Base-by-base conservation (phyloP, 2,329 filamentous ascomycete genomes). In the Fusarium haematococcum region DNA sequence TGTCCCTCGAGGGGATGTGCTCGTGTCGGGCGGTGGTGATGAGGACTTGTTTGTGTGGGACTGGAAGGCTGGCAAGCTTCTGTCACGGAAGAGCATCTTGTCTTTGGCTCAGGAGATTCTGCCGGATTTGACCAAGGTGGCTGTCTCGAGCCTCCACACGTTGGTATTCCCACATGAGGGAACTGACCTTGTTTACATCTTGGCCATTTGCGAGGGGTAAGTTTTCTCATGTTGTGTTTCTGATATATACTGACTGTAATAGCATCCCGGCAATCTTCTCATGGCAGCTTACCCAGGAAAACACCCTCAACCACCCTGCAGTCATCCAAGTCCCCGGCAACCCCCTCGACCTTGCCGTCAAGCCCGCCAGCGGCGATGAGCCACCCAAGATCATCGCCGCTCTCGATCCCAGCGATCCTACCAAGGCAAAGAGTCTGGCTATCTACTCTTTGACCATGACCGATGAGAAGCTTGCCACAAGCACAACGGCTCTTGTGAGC, bases 1-100 rank as follows among this genome's bases (percentile, higher is more conserved):
- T 1, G 80, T 80, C 0, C 84, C 83, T 62, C 83, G 86, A 27
- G 86, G 87, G 4, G 87, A 91, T n/a, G 76, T 93, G 1, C 87
- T 99, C 33, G 84, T 98, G 35, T 97, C 95, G 7, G 97, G 94
- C 11, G 96, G 96, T 58, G 97, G 96, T 5, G 96, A 98, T 77
- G 87, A 92, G 68, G 89, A 92, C 73, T 79, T 99, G 11, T 90
- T 93, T 70, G 85, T 95, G 0, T 99, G 95, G 95, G 88, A 95
- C 72, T 99, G 96, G 96, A 83, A 85, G 48, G 83, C 83, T 0
- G 88, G 88, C 18, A 82, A 80, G 20, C 79, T 93, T 30, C 79
- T 91, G 0, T 86, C 88, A 27, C 90, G 86, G 76, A 81, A 88
- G 3, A 87, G 89, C 68, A 74, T 95, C 20, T 82, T 89, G 7